Conservation (phyloP, 2,329 filamentous ascomycete species). For the Diaporthe nobilis region DNA sequence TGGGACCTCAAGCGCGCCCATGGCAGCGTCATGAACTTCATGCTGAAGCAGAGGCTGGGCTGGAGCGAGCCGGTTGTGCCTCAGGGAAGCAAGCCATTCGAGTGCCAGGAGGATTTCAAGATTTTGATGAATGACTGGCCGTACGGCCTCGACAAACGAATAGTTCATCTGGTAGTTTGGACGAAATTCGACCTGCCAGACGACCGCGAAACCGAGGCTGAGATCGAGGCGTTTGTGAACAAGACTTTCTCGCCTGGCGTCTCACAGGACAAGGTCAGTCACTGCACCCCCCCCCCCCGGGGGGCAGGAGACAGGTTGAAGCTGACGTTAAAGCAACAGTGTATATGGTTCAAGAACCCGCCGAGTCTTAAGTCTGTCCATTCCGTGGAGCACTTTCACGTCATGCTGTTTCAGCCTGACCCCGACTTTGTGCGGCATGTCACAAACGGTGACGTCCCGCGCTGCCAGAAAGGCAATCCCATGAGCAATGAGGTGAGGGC, state of each 20-base stretch:
- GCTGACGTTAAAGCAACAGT: constrained; percentile 47
- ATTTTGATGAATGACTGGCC: constrained; percentile 95
- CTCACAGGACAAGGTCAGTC: constrained; percentile 67
- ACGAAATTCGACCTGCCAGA: constrained; percentile 87
- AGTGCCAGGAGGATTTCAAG: constrained; percentile 71
- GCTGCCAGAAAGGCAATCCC: constrained; percentile 61
- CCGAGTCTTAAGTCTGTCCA: constrained; percentile 85
- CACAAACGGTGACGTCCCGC: constrained; percentile 80
- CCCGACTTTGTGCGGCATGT: constrained; percentile 76
- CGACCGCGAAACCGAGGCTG: constrained; percentile 70
- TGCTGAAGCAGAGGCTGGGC: constrained; percentile 76
- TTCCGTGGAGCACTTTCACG: constrained; percentile 93
- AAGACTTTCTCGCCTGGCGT: constrained; percentile 73
- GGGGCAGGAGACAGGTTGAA: background rate
- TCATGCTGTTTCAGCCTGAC: constrained; percentile 88
- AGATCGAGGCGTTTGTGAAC: constrained; percentile 80
- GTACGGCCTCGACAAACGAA: constrained; percentile 83
- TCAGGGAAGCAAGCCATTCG: constrained; percentile 57
- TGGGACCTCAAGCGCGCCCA: constrained; percentile 74
- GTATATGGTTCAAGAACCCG: constrained; percentile 93
- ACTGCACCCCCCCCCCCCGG: background rate
- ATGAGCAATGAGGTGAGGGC: background rate
- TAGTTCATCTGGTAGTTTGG: constrained; percentile 92
- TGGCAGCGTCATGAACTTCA: constrained; percentile 84
- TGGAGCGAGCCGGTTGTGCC: constrained; percentile 70